phyloP scores from a whole-genome alignment of 1,139 yeast species.

The Zygosaccharomyces pseudobailii region DNA sequence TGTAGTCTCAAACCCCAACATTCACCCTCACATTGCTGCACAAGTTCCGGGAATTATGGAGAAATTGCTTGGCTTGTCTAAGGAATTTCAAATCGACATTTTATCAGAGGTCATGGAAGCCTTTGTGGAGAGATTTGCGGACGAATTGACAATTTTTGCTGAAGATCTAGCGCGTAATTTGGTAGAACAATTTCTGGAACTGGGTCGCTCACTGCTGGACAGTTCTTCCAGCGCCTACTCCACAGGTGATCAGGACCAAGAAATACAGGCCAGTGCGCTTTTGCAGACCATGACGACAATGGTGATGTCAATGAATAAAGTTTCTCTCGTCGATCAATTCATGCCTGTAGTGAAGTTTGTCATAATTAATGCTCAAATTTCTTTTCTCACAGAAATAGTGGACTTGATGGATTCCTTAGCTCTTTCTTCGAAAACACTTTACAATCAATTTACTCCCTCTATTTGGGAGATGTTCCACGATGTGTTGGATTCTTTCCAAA shows the following conservation, averaged over 20 bases:
- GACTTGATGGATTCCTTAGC: constrained; percentile 54
- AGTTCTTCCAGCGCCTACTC: constrained; percentile 40
- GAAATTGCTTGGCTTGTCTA: constrained; percentile 66
- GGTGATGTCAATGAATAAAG: constrained; percentile 74
- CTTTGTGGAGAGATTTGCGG: constrained; percentile 83
- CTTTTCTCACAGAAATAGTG: constrained; percentile 72
- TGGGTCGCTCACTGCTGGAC: constrained; percentile 63
- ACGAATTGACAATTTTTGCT: constrained; percentile 89
- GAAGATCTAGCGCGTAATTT: constrained; percentile 74
- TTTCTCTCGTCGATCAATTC: constrained; percentile 66
- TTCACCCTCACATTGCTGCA: constrained; percentile 62
- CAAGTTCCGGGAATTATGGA: constrained; percentile 82
- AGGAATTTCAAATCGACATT: constrained; percentile 80
- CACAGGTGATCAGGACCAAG: constrained; percentile 62
- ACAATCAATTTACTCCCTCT: constrained; percentile 32
- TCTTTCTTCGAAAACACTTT: constrained; percentile 29
- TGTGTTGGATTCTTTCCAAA: constrained; percentile 46
- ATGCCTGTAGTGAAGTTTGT: constrained; percentile 69
- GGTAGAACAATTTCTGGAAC: constrained; percentile 69
- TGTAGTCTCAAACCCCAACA: constrained; percentile 54
- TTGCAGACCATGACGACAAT: constrained; percentile 86
- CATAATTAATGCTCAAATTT: constrained; percentile 60
- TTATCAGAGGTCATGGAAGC: constrained; percentile 90
- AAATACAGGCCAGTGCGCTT: constrained; percentile 83
- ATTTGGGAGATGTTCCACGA: constrained; percentile 38